Evolutionary conservation across 495 filamentous ascomycete genomes (phyloP).

Genomic region (Hypoxylon rickii): DNA sequence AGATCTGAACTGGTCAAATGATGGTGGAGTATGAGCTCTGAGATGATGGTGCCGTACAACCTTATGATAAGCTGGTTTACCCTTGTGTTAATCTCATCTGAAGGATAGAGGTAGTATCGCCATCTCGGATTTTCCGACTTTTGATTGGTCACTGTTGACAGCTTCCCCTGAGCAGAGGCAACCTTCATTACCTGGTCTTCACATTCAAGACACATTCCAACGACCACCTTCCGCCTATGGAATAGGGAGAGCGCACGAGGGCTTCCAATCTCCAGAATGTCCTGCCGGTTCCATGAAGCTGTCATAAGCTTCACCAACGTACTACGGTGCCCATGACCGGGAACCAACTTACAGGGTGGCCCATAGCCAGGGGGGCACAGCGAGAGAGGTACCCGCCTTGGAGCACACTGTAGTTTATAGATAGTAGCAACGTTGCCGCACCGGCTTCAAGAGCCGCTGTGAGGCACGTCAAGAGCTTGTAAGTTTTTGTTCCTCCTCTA

Average conservation of each 20-base stretch:
- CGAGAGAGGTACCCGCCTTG: slow-evolving; percentile 9
- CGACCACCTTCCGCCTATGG: slow-evolving; percentile 38
- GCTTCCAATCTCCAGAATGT: slow-evolving; percentile 13
- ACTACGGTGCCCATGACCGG: slow-evolving; percentile 12
- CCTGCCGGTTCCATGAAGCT: slow-evolving; percentile 18
- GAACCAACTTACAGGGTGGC: slow-evolving; percentile 13
- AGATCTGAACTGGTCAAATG: slow-evolving; percentile 38
- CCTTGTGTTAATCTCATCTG: slow-evolving; percentile 31
- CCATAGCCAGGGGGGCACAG: slow-evolving; percentile 13
- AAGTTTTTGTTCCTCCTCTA: slow-evolving; percentile 12
- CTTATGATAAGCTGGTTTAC: slow-evolving; percentile 32
- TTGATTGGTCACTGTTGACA: slow-evolving; percentile 30
- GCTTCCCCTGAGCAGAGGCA: slow-evolving; percentile 37
- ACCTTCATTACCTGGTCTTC: slow-evolving; percentile 31
- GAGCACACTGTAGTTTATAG: slow-evolving; percentile 10
- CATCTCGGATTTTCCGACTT: slow-evolving; percentile 2
- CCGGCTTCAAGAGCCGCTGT: slow-evolving; percentile 17
- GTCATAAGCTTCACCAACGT: slow-evolving; percentile 25
- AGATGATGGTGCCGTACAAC: slow-evolving; percentile 36
- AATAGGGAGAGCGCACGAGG: slow-evolving; percentile 34
- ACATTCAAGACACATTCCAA: slow-evolving; percentile 35
- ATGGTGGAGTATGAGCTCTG: slow-evolving; percentile 38
- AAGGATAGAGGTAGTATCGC: slow-evolving; percentile 23
- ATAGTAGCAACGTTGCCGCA: slow-evolving; percentile 41
- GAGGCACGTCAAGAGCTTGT: slow-evolving; percentile 6